Percentiles rank a stretch among this genome's conserved stretches.
Conservation (phyloP, 441 rosid genomes). For the Daphne laureola region DNA sequence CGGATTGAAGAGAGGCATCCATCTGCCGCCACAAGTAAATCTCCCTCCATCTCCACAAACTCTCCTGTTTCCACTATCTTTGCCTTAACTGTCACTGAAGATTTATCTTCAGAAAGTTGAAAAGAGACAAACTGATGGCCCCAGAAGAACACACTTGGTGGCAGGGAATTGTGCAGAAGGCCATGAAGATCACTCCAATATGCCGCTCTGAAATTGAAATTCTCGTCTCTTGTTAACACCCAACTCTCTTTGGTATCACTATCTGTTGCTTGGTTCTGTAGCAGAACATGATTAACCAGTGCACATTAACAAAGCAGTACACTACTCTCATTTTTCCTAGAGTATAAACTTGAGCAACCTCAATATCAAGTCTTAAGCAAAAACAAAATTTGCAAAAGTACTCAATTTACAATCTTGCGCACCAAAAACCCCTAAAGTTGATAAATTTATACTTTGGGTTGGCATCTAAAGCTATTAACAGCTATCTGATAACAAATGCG, state of each 20-base stretch:
- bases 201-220: conserved; percentile 58
- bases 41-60: conserved; percentile 38
- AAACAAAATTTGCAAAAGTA: no score
- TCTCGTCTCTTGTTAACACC: conserved; percentile 52
- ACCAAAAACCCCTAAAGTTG: no score
- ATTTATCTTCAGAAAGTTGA: conserved; percentile 30
- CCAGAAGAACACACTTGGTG: conserved; percentile 44
- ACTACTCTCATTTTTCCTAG: no score
- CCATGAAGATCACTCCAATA: conserved; percentile 76
- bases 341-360: no score
- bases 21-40: conserved; percentile 74
- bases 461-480: no score
- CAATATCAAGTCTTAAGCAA: no score
- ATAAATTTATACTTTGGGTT: no score
- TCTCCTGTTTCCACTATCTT: conserved; percentile 33
- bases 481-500: no score
- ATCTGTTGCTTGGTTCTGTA: conserved; percentile 49
- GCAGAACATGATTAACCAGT: not conserved
- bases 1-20: conserved; percentile 73
- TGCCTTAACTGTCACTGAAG: conserved; percentile 40
- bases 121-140: conserved; percentile 62
- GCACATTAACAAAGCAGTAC: no score
- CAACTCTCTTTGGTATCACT: conserved; percentile 24
- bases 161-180: conserved; percentile 40
- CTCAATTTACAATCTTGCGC: no score